Percentiles rank a stretch among this genome's conserved stretches.
Conservation (phyloP, 2,329 filamentous ascomycete species). For the Diaporthe caulivora region DNA sequence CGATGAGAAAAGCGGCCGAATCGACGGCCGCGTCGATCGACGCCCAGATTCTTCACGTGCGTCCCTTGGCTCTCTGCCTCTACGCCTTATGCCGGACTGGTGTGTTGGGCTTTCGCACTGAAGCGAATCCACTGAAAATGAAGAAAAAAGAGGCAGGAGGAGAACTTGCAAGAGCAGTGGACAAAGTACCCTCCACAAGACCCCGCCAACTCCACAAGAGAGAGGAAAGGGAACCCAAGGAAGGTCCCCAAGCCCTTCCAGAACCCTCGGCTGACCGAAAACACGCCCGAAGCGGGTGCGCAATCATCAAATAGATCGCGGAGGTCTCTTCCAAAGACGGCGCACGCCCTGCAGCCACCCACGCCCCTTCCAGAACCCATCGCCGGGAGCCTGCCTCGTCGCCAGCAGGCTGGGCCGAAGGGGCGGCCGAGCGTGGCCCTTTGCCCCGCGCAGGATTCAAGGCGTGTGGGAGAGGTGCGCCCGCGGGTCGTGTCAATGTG, state of each 20-base stretch:
- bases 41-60: neutral
- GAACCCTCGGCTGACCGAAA: slow-evolving; percentile 9
- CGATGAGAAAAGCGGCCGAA: slow-evolving; percentile 20
- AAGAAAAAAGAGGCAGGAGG: no score
- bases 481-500: neutral
- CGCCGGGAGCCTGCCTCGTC: slow-evolving; percentile 25
- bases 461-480: neutral
- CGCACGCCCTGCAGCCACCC: neutral
- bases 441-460: slow-evolving; percentile 22
- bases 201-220: neutral
- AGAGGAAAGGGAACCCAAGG: neutral
- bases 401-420: slow-evolving; percentile 3
- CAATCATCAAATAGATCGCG: slow-evolving; percentile 28
- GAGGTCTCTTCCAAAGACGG: slow-evolving; percentile 1
- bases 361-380: slow-evolving; percentile 1
- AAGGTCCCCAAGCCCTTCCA: slow-evolving; percentile 10
- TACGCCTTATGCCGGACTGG: neutral
- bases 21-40: slow-evolving; percentile 15
- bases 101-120: neutral
- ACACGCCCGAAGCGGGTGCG: neutral
- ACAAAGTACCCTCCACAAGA: neutral
- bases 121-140: neutral
- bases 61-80: no score
- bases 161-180: neutral
- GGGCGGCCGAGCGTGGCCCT: neutral